Evolutionary conservation across 305 asterid species (phyloP), one percentile per base, ranked within the genome.

Genomic region (Caryopteris hybrid): DNA sequence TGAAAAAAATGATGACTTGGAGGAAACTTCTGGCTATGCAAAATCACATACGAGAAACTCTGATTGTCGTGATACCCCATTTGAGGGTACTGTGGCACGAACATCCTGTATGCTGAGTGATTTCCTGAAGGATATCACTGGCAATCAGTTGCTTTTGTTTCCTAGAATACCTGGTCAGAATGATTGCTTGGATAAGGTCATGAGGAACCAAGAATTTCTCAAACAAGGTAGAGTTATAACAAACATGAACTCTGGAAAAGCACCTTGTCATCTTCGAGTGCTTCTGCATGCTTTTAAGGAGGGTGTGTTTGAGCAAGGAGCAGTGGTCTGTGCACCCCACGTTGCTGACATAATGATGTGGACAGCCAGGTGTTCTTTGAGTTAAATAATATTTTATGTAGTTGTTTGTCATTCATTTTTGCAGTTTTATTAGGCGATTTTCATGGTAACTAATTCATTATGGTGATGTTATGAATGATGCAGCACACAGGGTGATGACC

Each of bases 241-340:
- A 7, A 83, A 69, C 27, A 62, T 51, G 20, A 65, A 77, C 54
- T 59, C 50, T 66, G 52, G 70, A 27, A 76, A 78, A 73, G 75
- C 71, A 56, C 66, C 47, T 63, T 83, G 84, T 70, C 85, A 81
- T 55, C 74, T 90, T 10, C 81, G 97, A 64, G 88, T 88, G 69
- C 77, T 72, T 72, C 59, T 92, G 58, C 84, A 48, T 46, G 92
- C 95, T 68, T 79, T 63, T 66, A 86, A 71, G 51, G 95, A 84
- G 74, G 96, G 98, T 64, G 85, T 80, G 58, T 88, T 88, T 47
- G 90, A 88, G 77, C 86, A 87, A 65, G 96, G 96, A 70, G 93
- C 95, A 18, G 84, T 85, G 65, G 78, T 89, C 47, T 89, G 91
- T 80, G 93, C 96, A 53, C 96, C 97, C 72, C 79, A 17, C 63